phyloP scores from a whole-genome alignment of 345 rosid genomes.

The Camelina neglecta region DNA sequence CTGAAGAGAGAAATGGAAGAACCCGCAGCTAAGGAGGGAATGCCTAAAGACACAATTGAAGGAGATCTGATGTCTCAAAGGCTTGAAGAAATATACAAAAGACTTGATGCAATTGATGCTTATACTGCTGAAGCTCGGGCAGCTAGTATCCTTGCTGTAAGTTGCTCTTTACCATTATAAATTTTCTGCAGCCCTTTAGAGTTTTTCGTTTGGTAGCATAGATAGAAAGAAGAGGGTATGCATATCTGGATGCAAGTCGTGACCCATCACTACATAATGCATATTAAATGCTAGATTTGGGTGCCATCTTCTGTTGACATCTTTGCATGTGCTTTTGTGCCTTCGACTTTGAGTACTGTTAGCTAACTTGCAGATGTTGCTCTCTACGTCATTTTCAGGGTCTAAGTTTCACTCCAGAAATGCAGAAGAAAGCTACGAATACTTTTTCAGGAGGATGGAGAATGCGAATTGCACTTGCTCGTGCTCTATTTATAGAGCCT shows the following conservation, averaged over 20 bases:
- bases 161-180: constrained; percentile 35
- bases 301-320: constrained; percentile 23
- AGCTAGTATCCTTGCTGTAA: constrained; percentile 94
- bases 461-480: constrained; percentile 98
- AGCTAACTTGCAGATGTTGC: constrained; percentile 11
- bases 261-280: constrained; percentile 21
- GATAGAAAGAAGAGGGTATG: constrained; percentile 12
- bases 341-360: constrained; percentile 13
- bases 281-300: constrained; percentile 10
- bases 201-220: constrained; percentile 1
- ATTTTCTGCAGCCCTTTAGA: background rate
- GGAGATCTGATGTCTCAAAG: constrained; percentile 70
- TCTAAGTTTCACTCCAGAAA: constrained; percentile 92
- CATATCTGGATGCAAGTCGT: constrained; percentile 28
- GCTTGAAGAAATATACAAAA: constrained; percentile 91
- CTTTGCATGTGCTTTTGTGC: constrained; percentile 24
- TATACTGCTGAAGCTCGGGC: constrained; percentile 95
- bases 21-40: constrained; percentile 54
- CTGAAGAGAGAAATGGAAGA: constrained; percentile 70
- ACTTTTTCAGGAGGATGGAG: constrained; percentile 99
- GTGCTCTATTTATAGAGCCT: constrained; percentile 92
- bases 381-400: constrained; percentile 65
- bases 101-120: constrained; percentile 92
- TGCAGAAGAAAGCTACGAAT: constrained; percentile 85
- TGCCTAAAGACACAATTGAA: constrained; percentile 53